Evolutionary conservation across 352 stramenopile genomes (phyloP), one percentile per base, ranked within the genome.

Genomic region (Globisporangium apiculatum): DNA sequence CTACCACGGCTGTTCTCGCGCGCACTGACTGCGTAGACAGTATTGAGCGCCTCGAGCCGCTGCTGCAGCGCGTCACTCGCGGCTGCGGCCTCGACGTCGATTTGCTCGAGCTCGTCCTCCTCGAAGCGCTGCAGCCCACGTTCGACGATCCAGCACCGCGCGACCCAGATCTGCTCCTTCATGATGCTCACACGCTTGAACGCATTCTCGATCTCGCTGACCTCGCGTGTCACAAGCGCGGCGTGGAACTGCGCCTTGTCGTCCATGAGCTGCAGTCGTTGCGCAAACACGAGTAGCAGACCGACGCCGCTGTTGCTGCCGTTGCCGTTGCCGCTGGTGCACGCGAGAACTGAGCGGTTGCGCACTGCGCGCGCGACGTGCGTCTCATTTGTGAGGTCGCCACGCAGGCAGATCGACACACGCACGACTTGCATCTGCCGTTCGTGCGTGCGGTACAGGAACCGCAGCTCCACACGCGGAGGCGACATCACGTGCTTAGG

Each of bases 101-200:
- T 37, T 15, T 11, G 8, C 18, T 51, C n/a, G 3, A 76, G 58
- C 43, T 76, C 63, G 12, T 52, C 3, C 53, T 79, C 71, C 48
- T 75, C 66, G 18, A 72, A 69, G 4, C 63, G 24, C 3, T 61
- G 60, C 15, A 75, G 45, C 3, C 53, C 63, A 18, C 66, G 64
- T n/a, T 65, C 49, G 0, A 67, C 24, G n/a, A 79, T 74, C 68
- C 68, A 76, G 15, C 66, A 67, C 8, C 62, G 53, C 12, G 51
- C 59, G 3, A 61, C 62, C 71, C 68, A 79, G 7, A 79, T 46
- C 41, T 79, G 66, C 53, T 75, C 66, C 54, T 76, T 79, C 71
- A 75, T 76, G 31, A 73, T 71, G 45, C 68, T 66, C 31, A 71
- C 12, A 35, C 67, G 68, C 53, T 79, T 79, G 61, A 79, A 76